These are phyloP conservation scores for Backusella tuberculispora DNA, from an alignment of 192 early-diverging fungal genomes.

Conservation along the genomic window DNA sequence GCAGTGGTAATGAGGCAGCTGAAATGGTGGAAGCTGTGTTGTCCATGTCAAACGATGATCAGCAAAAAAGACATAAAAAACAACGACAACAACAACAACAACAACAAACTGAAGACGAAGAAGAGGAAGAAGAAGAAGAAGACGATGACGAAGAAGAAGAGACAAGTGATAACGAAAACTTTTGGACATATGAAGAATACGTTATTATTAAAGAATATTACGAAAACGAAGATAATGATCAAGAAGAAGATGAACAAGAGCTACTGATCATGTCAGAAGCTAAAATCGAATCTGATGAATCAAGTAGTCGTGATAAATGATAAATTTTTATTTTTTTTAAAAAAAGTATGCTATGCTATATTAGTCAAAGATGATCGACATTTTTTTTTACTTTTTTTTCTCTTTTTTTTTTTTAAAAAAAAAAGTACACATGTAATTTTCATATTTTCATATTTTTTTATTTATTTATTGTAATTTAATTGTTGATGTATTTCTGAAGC, in stretches of 20 bases:
- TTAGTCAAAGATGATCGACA: constrained; percentile 14
- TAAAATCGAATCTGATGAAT: constrained; percentile 6
- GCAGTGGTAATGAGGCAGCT: constrained; percentile 1
- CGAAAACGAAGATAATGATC: constrained; percentile 27
- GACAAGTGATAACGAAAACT: constrained; percentile 13
- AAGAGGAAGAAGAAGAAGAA: neutral
- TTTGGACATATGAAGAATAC: constrained; percentile 26
- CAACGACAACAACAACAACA: no score
- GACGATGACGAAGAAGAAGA: constrained; percentile 5
- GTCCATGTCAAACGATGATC: constrained; percentile 25
- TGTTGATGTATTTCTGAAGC: constrained; percentile 13
- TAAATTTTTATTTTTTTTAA: neutral
- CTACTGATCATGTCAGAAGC: constrained; percentile 7
- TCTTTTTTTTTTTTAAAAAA: neutral
- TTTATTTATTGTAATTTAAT: constrained; percentile 15
- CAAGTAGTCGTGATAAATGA: neutral
- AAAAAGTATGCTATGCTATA: neutral
- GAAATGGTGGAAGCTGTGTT: constrained; percentile 23
- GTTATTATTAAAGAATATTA: constrained; percentile 24
- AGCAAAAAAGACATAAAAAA: no score
- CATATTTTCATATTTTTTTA: no score
- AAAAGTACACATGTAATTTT: no score
- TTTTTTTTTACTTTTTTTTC: neutral
- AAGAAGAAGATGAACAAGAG: constrained; percentile 29
- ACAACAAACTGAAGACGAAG: neutral